Percentiles rank a stretch among this genome's conserved stretches.
Conservation (phyloP, 73 alveolate species). For the Uronychia binucleata region DNA sequence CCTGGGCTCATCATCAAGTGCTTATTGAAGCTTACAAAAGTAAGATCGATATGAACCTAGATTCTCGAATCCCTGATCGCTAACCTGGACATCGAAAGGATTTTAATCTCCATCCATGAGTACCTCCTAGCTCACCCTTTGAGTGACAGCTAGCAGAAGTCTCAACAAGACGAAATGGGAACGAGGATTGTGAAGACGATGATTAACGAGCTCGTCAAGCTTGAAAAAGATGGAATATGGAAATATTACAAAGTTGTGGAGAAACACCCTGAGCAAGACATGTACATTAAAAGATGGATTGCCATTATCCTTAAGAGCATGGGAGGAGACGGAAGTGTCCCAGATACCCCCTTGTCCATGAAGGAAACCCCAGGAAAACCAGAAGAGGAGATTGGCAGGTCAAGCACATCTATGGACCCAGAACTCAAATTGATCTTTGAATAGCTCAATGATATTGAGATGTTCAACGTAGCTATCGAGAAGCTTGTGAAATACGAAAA, state of each 20-base stretch:
- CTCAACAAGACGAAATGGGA: conserved; percentile 70
- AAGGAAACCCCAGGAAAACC: neutral
- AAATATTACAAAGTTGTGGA: conserved; percentile 54
- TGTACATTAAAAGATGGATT: conserved; percentile 69
- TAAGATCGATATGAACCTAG: conserved; percentile 10
- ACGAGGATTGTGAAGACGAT: conserved; percentile 68
- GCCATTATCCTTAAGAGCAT: conserved; percentile 35
- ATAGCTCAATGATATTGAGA: conserved; percentile 31
- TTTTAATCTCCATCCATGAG: conserved; percentile 68
- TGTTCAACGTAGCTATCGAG: conserved; percentile 36
- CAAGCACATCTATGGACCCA: neutral
- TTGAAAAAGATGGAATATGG: conserved; percentile 60
- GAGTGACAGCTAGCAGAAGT: neutral
- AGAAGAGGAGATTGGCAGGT: conserved; percentile 21
- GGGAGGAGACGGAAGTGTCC: neutral
- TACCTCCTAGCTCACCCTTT: conserved; percentile 46
- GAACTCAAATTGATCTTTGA: conserved; percentile 17
- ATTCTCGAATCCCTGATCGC: conserved; percentile 56
- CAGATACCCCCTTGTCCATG: neutral
- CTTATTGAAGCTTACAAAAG: conserved; percentile 52
- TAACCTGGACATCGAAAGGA: conserved; percentile 52
- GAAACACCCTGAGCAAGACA: conserved; percentile 56
- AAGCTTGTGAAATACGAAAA: neutral
- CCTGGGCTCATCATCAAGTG: conserved; percentile 70
- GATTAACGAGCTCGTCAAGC: conserved; percentile 71